Conservation (phyloP, 73 alveolate species). For the Vitrella brassicaformis region DNA sequence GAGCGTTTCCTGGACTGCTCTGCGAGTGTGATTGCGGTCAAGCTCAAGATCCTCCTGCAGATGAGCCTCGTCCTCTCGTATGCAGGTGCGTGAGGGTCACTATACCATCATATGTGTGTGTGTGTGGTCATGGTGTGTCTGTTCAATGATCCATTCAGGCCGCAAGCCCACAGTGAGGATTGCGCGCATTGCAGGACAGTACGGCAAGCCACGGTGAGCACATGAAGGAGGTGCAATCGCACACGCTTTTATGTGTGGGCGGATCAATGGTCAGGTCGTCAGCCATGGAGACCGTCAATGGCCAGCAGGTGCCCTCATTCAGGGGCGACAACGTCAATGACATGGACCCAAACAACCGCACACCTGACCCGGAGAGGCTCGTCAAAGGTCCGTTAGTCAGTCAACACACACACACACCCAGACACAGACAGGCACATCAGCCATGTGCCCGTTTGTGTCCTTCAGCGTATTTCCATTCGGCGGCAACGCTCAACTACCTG, state of each 20-base stretch:
- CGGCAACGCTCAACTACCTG: not conserved
- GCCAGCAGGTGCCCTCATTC: not conserved
- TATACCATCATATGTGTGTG: no score
- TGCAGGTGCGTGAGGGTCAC: no score
- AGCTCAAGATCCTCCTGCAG: constrained; percentile 6
- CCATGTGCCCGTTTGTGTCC: not conserved
- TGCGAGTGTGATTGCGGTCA: not conserved
- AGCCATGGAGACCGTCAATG: no score
- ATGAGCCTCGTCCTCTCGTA: not conserved
- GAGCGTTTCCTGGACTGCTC: constrained; percentile 35
- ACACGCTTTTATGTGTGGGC: no score
- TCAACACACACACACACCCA: no score
- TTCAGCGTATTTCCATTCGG: not conserved
- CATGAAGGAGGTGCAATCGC: no score
- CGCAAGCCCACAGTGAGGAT: constrained; percentile 17
- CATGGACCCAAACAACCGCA: not conserved
- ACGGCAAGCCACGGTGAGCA: constrained; percentile 34
- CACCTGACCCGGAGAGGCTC: not conserved
- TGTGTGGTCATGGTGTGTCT: no score
- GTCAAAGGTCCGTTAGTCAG: not conserved
- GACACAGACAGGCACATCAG: not conserved
- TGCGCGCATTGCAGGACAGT: constrained; percentile 48
- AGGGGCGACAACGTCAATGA: not conserved
- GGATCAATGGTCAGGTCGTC: no score
- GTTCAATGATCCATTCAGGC: no score